Conservation (phyloP, 768 basidiomycete genomes). For the Austroboletus eburneus region DNA sequence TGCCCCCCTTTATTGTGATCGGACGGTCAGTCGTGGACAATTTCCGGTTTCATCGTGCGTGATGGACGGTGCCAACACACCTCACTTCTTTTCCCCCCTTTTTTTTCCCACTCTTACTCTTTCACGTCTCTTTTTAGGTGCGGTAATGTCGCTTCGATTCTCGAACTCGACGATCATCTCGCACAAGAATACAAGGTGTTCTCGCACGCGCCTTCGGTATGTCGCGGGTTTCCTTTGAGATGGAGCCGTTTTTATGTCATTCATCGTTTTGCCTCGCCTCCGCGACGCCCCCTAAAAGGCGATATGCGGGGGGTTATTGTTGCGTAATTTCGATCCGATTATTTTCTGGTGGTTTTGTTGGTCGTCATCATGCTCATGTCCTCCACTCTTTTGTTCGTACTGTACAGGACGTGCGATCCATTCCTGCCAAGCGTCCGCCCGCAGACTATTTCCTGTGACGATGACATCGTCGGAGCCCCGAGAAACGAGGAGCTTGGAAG, state of each 20-base stretch:
- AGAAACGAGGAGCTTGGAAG: too few relatives aligned
- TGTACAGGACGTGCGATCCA: constrained; percentile 69
- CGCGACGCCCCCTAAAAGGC: constrained; percentile 8
- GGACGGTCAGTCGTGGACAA: too few relatives aligned
- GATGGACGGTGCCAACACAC: too few relatives aligned
- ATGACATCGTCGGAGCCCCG: too few relatives aligned
- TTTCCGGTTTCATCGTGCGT: too few relatives aligned
- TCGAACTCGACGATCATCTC: constrained; percentile 90
- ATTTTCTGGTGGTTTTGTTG: too few relatives aligned
- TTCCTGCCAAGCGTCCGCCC: constrained; percentile 80
- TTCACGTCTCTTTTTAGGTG: constrained; percentile 48
- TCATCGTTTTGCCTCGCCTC: neutral
- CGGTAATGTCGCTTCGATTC: constrained; percentile 92
- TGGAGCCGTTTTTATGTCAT: neutral
- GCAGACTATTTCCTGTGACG: constrained; percentile 79
- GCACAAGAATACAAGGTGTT: constrained; percentile 97
- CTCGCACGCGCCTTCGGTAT: constrained; percentile 79
- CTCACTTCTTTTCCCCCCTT: too few relatives aligned
- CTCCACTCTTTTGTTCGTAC: too few relatives aligned
- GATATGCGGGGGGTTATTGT: constrained; percentile 22
- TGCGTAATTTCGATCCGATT: neutral
- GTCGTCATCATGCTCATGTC: too few relatives aligned
- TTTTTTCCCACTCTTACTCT: too few relatives aligned
- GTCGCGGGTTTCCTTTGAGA: constrained; percentile 22
- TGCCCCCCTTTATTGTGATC: too few relatives aligned